Evolutionary conservation across 2,329 filamentous ascomycete genomes (phyloP).

Genomic region (Ceratocystis cacaofunesta): DNA sequence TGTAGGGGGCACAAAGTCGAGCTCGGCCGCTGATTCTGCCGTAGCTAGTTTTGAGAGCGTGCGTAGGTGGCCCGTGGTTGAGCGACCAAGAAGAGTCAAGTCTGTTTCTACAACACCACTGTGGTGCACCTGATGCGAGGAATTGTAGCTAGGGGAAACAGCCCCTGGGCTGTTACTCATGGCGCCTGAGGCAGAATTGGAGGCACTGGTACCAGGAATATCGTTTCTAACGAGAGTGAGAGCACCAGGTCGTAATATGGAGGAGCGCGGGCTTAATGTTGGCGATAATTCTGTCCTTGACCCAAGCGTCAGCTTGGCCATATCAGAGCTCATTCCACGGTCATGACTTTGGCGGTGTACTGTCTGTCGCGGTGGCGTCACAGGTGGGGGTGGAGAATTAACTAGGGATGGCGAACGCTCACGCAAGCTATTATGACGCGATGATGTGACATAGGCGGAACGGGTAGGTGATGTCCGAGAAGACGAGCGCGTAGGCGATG

Average conservation of each 20-base stretch:
- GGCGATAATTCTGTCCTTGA: conserved; percentile 29
- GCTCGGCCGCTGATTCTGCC: conserved; percentile 60
- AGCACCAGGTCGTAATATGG: conserved; percentile 40
- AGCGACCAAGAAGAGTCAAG: conserved; percentile 68
- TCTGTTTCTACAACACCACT: conserved; percentile 50
- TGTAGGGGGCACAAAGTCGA: conserved; percentile 54
- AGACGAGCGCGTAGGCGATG: conserved; percentile 14
- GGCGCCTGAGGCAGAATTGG: conserved; percentile 22
- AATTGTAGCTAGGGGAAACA: conserved; percentile 6
- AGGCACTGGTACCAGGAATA: conserved; percentile 19
- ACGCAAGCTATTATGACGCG: neutral
- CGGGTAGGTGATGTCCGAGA: conserved; percentile 13
- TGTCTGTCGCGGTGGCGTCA: conserved; percentile 12
- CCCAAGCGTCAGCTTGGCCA: conserved; percentile 39
- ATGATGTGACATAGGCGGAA: conserved; percentile 11
- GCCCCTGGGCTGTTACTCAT: conserved; percentile 17
- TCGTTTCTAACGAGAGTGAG: conserved; percentile 15
- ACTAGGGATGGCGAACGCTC: conserved; percentile 5
- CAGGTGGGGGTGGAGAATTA: conserved; percentile 6
- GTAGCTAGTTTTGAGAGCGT: conserved; percentile 74
- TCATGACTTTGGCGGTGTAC: conserved; percentile 26
- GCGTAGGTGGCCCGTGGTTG: conserved; percentile 76
- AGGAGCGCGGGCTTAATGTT: conserved; percentile 29
- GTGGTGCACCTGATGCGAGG: conserved; percentile 23
- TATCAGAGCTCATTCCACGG: conserved; percentile 51